A percentile compares a stretch with the other conserved stretches of the same genome.
Conservation (phyloP, 2,329 filamentous ascomycete species). For the Calonectria naviculata region DNA sequence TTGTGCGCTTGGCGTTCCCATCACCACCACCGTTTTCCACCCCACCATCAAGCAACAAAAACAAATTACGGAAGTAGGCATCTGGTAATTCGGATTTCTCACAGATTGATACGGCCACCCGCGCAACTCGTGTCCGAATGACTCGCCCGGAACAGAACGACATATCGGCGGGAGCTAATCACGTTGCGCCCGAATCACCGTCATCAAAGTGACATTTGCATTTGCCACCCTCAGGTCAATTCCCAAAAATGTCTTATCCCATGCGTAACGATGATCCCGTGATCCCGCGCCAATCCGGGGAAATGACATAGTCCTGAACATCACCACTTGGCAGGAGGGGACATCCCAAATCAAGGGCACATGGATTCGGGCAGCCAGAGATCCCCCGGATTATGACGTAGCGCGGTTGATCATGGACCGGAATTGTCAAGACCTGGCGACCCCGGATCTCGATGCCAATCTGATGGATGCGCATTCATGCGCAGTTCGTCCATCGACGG, state of each 20-base stretch:
- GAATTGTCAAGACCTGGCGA: not conserved
- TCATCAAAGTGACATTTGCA: not conserved
- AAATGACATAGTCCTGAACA: not conserved
- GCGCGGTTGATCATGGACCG: constrained; percentile 1
- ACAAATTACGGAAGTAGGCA: not conserved
- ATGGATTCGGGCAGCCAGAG: not conserved
- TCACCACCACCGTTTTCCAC: not conserved
- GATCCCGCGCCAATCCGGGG: constrained; percentile 8
- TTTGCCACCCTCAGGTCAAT: not conserved
- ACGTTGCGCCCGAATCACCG: not conserved
- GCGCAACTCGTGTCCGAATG: not conserved
- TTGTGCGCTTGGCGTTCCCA: not conserved
- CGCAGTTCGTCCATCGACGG: not conserved
- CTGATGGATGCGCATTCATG: constrained; percentile 4
- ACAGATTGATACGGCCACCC: constrained; percentile 1
- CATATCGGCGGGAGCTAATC: not conserved
- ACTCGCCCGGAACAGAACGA: not conserved
- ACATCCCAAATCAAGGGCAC: not conserved
- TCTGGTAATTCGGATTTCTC: constrained; percentile 6
- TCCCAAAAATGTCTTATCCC: not conserved
- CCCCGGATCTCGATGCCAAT: constrained; percentile 35
- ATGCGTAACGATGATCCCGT: not conserved
- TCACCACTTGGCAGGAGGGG: not conserved
- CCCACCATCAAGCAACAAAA: not conserved
- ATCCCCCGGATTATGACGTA: constrained; percentile 40